Percentiles rank a stretch among this genome's conserved stretches.
Evolutionary conservation across 1,284 basidiomycete species (phyloP).

Genomic region (Ganoderma lingzhi): DNA sequence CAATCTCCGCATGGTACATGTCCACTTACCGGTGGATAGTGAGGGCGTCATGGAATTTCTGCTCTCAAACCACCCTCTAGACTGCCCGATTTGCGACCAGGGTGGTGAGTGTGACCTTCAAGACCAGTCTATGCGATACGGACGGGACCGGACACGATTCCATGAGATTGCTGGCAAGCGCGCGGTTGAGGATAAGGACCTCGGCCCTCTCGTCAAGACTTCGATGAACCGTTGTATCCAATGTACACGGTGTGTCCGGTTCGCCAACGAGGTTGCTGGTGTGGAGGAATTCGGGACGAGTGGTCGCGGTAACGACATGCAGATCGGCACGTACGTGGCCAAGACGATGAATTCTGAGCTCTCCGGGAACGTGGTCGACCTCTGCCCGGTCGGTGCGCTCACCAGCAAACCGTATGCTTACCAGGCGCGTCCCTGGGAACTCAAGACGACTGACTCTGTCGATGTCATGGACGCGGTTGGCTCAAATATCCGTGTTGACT

Average conservation of each 20-base stretch:
- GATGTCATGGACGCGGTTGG: constrained; percentile 99
- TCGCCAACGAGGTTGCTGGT: constrained; percentile 98
- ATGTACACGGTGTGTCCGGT: constrained; percentile 98
- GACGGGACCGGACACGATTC: constrained; percentile 96
- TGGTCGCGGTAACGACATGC: constrained; percentile 97
- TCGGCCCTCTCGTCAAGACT: constrained; percentile 98
- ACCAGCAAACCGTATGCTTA: constrained; percentile 99
- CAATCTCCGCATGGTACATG: neutral
- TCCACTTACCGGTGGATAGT: constrained; percentile 48
- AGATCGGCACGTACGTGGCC: constrained; percentile 99
- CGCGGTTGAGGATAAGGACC: constrained; percentile 98
- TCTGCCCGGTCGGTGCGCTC: constrained; percentile 97
- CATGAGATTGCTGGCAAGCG: constrained; percentile 99
- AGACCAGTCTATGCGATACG: constrained; percentile 99
- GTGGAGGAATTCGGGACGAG: constrained; percentile 98
- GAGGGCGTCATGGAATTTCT: constrained; percentile 99
- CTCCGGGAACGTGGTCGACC: constrained; percentile 96
- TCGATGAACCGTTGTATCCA: constrained; percentile 99
- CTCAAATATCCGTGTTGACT: constrained; percentile 97
- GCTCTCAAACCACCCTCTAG: constrained; percentile 96
- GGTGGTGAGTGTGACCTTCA: constrained; percentile 99
- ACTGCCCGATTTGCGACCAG: constrained; percentile 99
- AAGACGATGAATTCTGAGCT: constrained; percentile 98
- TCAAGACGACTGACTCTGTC: constrained; percentile 97
- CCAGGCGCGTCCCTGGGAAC: constrained; percentile 97